Evolutionary conservation across 768 basidiomycete species (phyloP), one percentile per base, ranked within the genome.

Genomic region (Xerocomellus chrysenteron): DNA sequence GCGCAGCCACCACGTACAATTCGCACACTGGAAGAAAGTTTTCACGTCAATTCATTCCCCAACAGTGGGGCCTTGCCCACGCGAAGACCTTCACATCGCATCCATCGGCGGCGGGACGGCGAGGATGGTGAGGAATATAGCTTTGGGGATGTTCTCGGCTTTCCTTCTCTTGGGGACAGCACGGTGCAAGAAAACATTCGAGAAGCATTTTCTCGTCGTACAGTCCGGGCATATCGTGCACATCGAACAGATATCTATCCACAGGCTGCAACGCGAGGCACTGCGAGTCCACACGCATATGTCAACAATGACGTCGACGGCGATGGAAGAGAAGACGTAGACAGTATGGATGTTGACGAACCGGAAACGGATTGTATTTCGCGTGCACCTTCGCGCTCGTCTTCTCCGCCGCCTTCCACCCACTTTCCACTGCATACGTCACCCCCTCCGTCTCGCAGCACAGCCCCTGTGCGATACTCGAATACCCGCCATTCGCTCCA

Each of bases 101-200:
- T 58, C 44, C 26, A 64, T 60, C 54, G 56, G 36, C 58, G 62
- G 42, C 53, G 61, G 35, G 53, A 65, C 49, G 52, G 71, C 62
- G 46, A 66, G 48, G 76, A 71, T 5, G 67, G 65, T 4, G 76
- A 69, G 32, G 70, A 76, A n/a, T 40, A 60, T 17, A 48, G 30
- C 52, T 73, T 74, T n/a, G 79, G 79, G 10, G 79, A 81, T 46
- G 73, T 83, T 56, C 75, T 83, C n/a, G 74, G 82, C 24, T 79
- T 83, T 28, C 82, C 83, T 1, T 77, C 80, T 2, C 70, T 83
- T 19, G 84, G 84, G 19, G 82, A 86, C 60, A 76, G 69, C 30
- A 70, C 73, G 24, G 76, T 82, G 17, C 85, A 86, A 67, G 76
- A 78, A 64, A 81, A 84, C 57, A 79, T 86, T 37, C 78, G 82